Evolutionary conservation across 768 basidiomycete species (phyloP).

Genomic region (Multifurca ochricompacta): DNA sequence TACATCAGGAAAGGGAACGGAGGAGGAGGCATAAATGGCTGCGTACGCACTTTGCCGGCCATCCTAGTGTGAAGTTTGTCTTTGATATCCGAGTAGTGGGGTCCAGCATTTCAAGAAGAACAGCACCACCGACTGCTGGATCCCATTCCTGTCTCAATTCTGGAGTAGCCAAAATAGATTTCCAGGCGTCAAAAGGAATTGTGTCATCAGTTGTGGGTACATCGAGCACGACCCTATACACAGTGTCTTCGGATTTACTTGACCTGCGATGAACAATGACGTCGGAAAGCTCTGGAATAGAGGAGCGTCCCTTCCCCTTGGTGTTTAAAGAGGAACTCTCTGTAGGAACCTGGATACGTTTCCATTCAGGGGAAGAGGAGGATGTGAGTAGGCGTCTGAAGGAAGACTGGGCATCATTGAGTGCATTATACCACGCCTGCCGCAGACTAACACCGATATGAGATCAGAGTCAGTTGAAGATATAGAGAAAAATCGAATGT

Average conservation of each 20-base stretch:
- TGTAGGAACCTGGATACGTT: conserved; percentile 50
- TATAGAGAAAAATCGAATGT: conserved; percentile 27
- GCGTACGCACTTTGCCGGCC: conserved; percentile 85
- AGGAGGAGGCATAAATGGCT: not conserved
- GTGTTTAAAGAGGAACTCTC: conserved; percentile 34
- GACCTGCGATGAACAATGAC: conserved; percentile 72
- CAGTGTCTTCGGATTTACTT: conserved; percentile 61
- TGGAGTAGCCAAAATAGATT: conserved; percentile 72
- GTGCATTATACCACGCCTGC: conserved; percentile 73
- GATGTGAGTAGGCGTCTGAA: conserved; percentile 76
- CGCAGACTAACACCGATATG: conserved; percentile 46
- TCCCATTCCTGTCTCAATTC: conserved; percentile 91
- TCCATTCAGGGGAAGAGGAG: conserved; percentile 69
- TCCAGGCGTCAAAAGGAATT: conserved; percentile 68
- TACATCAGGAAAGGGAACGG: not conserved
- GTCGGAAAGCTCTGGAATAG: conserved; percentile 55
- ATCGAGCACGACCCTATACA: conserved; percentile 79
- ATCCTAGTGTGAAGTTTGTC: conserved; percentile 88
- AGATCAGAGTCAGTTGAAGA: not conserved
- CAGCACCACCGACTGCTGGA: conserved; percentile 81
- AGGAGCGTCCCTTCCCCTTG: conserved; percentile 57
- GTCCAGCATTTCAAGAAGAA: conserved; percentile 80
- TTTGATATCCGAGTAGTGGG: conserved; percentile 76
- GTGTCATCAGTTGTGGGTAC: conserved; percentile 51
- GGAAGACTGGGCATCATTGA: conserved; percentile 65